phyloP scores from a whole-genome alignment of 129 eudicot genomes.

The Centrapalus pauciflorus region DNA sequence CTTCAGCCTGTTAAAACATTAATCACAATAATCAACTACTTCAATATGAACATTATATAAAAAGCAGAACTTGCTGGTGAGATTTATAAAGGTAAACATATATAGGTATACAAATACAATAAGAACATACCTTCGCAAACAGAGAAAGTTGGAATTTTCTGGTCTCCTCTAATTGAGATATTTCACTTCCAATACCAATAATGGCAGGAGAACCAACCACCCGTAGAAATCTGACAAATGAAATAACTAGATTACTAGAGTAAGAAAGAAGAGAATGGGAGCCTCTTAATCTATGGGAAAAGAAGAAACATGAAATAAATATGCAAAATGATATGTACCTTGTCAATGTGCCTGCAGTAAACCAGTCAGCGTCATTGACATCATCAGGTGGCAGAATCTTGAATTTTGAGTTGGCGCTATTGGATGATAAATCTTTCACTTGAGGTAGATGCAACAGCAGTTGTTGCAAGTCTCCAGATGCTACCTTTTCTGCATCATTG shows the following conservation, averaged over 20 bases:
- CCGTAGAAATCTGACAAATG: conserved; percentile 52
- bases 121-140: conserved; percentile 31
- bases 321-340: conserved; percentile 47
- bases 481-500: conserved; percentile 49
- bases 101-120: conserved; percentile 1
- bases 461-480: conserved; percentile 67
- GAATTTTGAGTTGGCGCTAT: conserved; percentile 56
- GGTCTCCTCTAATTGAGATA: conserved; percentile 81
- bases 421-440: conserved; percentile 45
- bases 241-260: background rate
- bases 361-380: conserved; percentile 44
- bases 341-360: conserved; percentile 59
- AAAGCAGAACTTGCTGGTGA: background rate
- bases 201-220: conserved; percentile 50
- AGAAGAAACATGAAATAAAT: conserved; percentile 10
- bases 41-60: conserved; percentile 3
- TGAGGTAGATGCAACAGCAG: conserved; percentile 56
- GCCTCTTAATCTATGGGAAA: background rate
- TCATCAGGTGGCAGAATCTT: conserved; percentile 50
- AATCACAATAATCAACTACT: conserved; percentile 1
- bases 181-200: conserved; percentile 53
- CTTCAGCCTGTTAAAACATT: conserved; percentile 56
- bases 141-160: conserved; percentile 76
- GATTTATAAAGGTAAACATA: conserved; percentile 25
- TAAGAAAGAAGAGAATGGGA: conserved; percentile 5